Percentiles rank a stretch among this genome's conserved stretches.
Conservation (phyloP, 345 rosid species). For the Lepidium sativum region DNA sequence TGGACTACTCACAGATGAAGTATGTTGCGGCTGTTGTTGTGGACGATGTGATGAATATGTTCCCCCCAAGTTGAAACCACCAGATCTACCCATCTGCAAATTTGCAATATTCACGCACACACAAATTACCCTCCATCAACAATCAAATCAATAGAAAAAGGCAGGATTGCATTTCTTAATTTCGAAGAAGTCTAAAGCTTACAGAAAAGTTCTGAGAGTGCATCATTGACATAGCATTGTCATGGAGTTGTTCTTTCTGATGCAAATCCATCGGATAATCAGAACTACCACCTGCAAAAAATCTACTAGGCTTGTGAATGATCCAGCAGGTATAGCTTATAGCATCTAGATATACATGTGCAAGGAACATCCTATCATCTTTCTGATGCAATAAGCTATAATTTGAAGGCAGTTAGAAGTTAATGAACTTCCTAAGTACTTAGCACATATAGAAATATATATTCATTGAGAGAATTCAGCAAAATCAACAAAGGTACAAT, state of each 20-base stretch:
- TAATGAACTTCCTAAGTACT: not conserved
- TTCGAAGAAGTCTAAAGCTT: conserved; percentile 26
- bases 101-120: conserved; percentile 12
- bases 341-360: not conserved
- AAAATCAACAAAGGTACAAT: no score
- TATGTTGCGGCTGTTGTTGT: conserved; percentile 81
- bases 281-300: conserved; percentile 82
- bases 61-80: conserved; percentile 83
- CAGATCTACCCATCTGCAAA: conserved; percentile 80
- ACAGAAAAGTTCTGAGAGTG: conserved; percentile 97
- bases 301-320: conserved; percentile 36
- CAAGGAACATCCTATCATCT: not conserved
- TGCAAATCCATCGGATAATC: conserved; percentile 90
- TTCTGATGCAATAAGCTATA: conserved; percentile 13
- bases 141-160: not conserved
- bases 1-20: conserved; percentile 59
- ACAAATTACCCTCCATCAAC: not conserved
- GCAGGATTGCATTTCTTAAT: not conserved
- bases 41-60: conserved; percentile 81
- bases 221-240: conserved; percentile 89
- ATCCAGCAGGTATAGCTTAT: conserved; percentile 11
- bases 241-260: conserved; percentile 94
- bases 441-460: not conserved
- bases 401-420: not conserved
- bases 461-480: not conserved